Base-by-base conservation (phyloP, 1,284 basidiomycete genomes). In the Golubevia sp. region DNA sequence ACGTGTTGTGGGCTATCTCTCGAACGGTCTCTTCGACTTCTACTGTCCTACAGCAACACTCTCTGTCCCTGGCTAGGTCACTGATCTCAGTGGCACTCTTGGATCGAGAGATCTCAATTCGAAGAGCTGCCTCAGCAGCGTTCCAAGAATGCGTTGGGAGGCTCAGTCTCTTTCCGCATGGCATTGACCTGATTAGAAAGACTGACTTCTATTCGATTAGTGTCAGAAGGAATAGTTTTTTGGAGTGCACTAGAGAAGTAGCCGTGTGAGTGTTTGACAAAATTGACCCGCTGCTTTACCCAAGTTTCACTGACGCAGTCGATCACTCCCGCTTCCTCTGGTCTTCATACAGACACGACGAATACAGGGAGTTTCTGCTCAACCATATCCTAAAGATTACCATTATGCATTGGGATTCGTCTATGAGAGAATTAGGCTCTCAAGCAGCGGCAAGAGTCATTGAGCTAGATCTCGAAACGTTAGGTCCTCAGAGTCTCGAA, bases 71-170 rank as follows among this genome's bases (percentile, higher is more conserved):
- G 21, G 91, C 95, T 0, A 88, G 87, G 44, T 86, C 86, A 25
- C 87, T 99, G 58, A 89, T 91, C 6, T 88, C 89, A 8, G 91
- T 94, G 3, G 89, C 95, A 0, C 86, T 94, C 48, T 94, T 91
- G 73, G 97, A 99, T 85, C 88, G 97, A 26, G 97, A 99, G 80
- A 90, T 98, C 13, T 92, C 93, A 63, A 94, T 99, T 56, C 88
- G 97, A n/a, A 86, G 97, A 66, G 97, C 97, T 2, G 94, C 96
- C 2, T 98, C 95, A 84, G 97, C 97, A 7, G 94, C 96, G 2
- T 99, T 94, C 82, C 97, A 99, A 83, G 97, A 99, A 84, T 91
- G 92, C 75, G 97, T 98, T 49, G 97, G 97, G 7, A 87, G 97
- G 74, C 91, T 92, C 74, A 96, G 88, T 56, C 85, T 94, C 58